Evolutionary conservation across 2,329 filamentous ascomycete species (phyloP), one percentile per base, ranked within the genome.

Genomic region (Botrytis hyacinthi): DNA sequence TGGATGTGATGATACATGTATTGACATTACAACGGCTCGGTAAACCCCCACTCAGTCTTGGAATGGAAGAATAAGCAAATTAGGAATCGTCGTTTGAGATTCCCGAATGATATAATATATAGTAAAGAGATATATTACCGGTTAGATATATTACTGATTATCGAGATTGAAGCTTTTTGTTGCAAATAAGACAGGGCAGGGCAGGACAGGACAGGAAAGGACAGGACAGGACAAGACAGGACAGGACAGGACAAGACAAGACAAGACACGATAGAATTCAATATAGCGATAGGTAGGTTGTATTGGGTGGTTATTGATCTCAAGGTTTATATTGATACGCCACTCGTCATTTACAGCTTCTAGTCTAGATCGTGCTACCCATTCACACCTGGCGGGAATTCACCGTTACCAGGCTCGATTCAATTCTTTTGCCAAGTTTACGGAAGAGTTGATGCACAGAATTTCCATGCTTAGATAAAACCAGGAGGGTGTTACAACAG

Each of bases 271-370:
- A 26, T 51, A n/a, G 4, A 51, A 51, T 40, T 22, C 22, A 61
- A 16, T 9, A 10, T 40, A 61, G 59, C 26, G 16, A 12, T 26
- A 22, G 10, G 9, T 37, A 32, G n/a, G 54, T 35, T 10, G 29
- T 59, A 59, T 18, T 20, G n/a, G 35, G 59, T 14, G 37, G 37
- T 42, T 62, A 42, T 29, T 62, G 60, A n/a, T 42, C 20, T 37
- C 35, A 62, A 62, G 22, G 60, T 29, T 62, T 40, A 62, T 62
- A 62, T 62, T 62, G 60, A 62, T 29, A 62, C 26, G 61, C 61
- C 37, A 63, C 37, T 63, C 61, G 22, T 22, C 40, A 63, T 42
- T 63, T 18, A 29, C 61, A 20, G 60, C 35, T 62, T 40, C 35
- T 62, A 37, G 35, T 37, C 35, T 37, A 62, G 59, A 61, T 61